phyloP scores from a whole-genome alignment of 75 land plant genomes.

The Ceratopteris richardii region DNA sequence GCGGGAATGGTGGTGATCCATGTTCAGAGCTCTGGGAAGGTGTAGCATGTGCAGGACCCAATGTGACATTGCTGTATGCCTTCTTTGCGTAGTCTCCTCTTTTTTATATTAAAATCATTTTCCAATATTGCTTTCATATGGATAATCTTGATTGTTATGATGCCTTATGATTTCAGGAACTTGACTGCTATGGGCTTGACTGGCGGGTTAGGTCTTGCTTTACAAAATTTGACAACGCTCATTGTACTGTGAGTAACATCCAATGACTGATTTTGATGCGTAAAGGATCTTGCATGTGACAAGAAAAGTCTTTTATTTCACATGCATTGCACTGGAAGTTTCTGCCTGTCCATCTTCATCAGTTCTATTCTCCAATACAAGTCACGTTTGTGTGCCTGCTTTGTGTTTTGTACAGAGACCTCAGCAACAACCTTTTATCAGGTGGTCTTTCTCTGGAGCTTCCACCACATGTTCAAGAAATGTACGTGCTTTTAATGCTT shows the following conservation, averaged over 20 bases:
- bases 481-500: too few relatives aligned
- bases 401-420: slow-evolving; percentile 68
- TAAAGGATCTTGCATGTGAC: neutral
- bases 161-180: neutral
- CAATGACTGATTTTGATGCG: neutral
- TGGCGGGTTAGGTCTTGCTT: neutral
- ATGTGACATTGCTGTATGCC: slow-evolving; percentile 48
- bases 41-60: slow-evolving; percentile 40
- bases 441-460: slow-evolving; percentile 67
- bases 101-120: too few relatives aligned
- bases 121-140: too few relatives aligned
- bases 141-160: neutral
- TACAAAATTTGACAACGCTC: slow-evolving; percentile 1
- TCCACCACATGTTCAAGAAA: slow-evolving; percentile 51
- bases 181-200: neutral
- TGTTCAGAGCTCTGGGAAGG: slow-evolving; percentile 68
- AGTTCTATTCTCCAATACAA: too few relatives aligned
- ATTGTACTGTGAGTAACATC: slow-evolving; percentile 4
- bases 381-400: too few relatives aligned
- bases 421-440: slow-evolving; percentile 71
- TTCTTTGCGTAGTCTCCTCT: too few relatives aligned
- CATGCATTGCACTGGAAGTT: neutral
- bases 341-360: neutral
- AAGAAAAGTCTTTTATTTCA: too few relatives aligned
- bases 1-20: slow-evolving; percentile 52